phyloP scores from a whole-genome alignment of 164 flowering plant genomes.

The Platanus orientalis region DNA sequence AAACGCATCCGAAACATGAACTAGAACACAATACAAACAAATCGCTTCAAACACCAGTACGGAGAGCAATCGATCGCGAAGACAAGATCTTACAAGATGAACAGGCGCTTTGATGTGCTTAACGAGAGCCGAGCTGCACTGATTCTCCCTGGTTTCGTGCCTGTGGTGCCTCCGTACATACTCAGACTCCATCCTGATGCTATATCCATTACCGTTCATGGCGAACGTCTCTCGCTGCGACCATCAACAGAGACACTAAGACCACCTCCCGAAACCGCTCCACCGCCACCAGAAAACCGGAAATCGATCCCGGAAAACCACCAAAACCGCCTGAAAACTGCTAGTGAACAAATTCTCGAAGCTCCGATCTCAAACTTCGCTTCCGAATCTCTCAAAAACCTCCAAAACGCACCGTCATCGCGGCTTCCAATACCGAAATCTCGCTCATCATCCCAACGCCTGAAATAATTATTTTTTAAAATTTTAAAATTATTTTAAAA shows the following conservation, averaged over 20 bases:
- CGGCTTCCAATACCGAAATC: constrained; percentile 6
- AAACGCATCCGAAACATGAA: constrained; percentile 17
- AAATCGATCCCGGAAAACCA: too few species aligned
- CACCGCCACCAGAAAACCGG: background rate
- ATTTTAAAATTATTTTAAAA: too few species aligned
- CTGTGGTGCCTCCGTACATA: constrained; percentile 44
- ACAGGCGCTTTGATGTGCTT: constrained; percentile 71
- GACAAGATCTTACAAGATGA: constrained; percentile 38
- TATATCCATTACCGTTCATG: constrained; percentile 20
- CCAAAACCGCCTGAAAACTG: too few species aligned
- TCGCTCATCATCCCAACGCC: constrained; percentile 3
- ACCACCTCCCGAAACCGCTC: background rate
- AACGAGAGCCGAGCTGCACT: constrained; percentile 52
- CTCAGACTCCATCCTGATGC: constrained; percentile 50
- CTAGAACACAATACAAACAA: background rate
- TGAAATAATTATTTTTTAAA: too few species aligned
- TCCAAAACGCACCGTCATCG: constrained; percentile 7
- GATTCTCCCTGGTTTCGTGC: constrained; percentile 46
- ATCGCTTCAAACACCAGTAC: too few species aligned
- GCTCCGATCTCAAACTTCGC: too few species aligned
- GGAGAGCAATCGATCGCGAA: background rate
- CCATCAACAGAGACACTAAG: constrained; percentile 9
- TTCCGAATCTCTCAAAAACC: constrained; percentile 1
- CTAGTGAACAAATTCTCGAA: too few species aligned
- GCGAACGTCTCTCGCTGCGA: background rate